Base-by-base conservation (phyloP, 164 flowering plant genomes). In the Buxus sempervirens region DNA sequence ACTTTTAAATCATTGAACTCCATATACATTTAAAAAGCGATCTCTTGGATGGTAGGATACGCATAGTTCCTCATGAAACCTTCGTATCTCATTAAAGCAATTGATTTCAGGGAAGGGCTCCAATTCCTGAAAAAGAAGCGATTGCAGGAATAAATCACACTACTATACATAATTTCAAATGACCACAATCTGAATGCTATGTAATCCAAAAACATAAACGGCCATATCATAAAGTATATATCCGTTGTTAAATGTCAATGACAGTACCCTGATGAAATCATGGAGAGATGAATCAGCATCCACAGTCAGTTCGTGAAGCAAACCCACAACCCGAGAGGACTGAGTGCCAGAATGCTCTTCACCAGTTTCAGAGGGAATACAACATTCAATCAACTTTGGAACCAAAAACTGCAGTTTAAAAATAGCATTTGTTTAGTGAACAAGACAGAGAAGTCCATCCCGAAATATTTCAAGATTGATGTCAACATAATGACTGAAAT, bases 31-130 rank as follows among this genome's bases (percentile, higher is more conserved):
- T 71, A 88, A 65, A 72, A 95, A 82, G 72, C 92, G 97, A 54
- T 87, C 88, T 67, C 81, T 82, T 48, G 87, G 78, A 54, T 90
- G 83, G 84, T 87, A 92, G 13, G 58, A 77, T 70, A 64, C 72
- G 73, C 89, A 83, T 69, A 90, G 58, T 62, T 86, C 80, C 73
- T 81, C 78, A 67, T 95, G 96, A 69, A 90, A 92, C 16, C 55
- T 76, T 54, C 86, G 77, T 54, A 95, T 74, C 19, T 58, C 78
- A 74, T 81, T 81, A 84, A 95, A 90, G 64, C 86, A 76, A 61
- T 81, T 81, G 22, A 86, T 62, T 67, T 95, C 90, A 19, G 99
- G 97, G 71, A 95, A 92, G 6, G 97, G 94, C 60, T 89, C 97
- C 71, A 95, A 65, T 64, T 92, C 98, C 98, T 93, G 73, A 60